Evolutionary conservation across 306 rosid genomes (phyloP).

Genomic region (Luffa aegyptiaca): DNA sequence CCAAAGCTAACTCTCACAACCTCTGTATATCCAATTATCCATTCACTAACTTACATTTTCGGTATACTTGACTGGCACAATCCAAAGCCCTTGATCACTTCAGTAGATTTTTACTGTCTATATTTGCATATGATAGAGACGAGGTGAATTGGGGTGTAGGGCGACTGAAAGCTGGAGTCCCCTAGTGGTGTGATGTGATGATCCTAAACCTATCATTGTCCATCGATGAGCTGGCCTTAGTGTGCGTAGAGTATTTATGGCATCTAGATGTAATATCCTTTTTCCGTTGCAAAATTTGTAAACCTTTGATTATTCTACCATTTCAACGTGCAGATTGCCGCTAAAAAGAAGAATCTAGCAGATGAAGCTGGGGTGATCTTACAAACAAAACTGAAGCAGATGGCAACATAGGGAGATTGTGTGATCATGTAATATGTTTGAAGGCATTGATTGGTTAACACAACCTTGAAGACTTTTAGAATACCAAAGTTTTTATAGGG

Average conservation of each 20-base stretch:
- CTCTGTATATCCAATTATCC: neutral
- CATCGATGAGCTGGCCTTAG: neutral
- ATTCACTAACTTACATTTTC: neutral
- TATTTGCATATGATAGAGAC: neutral
- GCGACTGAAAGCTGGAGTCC: neutral
- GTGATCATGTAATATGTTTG: neutral
- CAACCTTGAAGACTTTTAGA: neutral
- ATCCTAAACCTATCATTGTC: neutral
- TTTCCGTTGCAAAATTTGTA: neutral
- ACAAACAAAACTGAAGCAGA: constrained; percentile 54
- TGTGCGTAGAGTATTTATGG: neutral
- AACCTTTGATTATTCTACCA: neutral
- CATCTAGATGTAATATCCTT: no score
- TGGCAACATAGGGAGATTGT: constrained; percentile 26
- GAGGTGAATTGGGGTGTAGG: neutral
- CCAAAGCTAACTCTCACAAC: neutral
- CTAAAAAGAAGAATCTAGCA: constrained; percentile 68
- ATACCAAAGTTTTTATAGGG: neutral
- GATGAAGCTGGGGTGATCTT: constrained; percentile 57
- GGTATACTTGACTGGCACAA: neutral
- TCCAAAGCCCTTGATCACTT: neutral
- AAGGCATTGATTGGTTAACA: neutral
- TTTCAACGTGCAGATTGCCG: constrained; percentile 58
- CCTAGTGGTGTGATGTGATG: neutral
- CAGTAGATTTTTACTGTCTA: neutral